Percentiles rank a stretch among this genome's conserved stretches.
phyloP scores from a whole-genome alignment of 78 protist species.

The Dictyostelium brefeldianum region DNA sequence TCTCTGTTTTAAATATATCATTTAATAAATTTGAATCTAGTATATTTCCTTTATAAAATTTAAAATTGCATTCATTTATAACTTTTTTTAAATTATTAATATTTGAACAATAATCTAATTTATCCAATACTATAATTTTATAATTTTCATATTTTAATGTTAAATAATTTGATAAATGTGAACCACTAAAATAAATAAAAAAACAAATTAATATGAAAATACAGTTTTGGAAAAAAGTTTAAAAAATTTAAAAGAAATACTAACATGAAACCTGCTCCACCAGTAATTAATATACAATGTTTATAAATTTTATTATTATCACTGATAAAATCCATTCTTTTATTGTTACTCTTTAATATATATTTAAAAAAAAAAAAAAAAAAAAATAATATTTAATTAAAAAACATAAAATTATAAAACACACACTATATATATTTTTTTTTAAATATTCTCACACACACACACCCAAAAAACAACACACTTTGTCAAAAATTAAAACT shows the following conservation, averaged over 20 bases:
- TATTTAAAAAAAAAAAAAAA: too few relatives aligned
- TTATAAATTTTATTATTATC: too few relatives aligned
- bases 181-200: conserved; percentile 59
- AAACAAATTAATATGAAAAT: too few relatives aligned
- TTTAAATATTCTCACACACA: too few relatives aligned
- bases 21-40: conserved; percentile 73
- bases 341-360: too few relatives aligned
- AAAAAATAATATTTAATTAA: too few relatives aligned
- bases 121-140: conserved; percentile 87
- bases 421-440: too few relatives aligned
- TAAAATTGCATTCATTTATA: conserved; percentile 38
- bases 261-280: background rate
- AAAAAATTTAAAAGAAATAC: background rate
- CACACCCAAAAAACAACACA: too few relatives aligned
- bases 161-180: conserved; percentile 64
- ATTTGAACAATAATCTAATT: conserved; percentile 93
- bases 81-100: conserved; percentile 68
- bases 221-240: too few relatives aligned
- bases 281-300: background rate
- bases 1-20: conserved; percentile 71
- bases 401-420: too few relatives aligned
- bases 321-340: too few relatives aligned
- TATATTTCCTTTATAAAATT: conserved; percentile 91
- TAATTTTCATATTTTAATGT: conserved; percentile 48
- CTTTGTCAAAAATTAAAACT: background rate